A percentile compares a stretch with the other conserved stretches of the same genome.
Conservation (phyloP, 768 basidiomycete genomes). For the Mycena haematopus region DNA sequence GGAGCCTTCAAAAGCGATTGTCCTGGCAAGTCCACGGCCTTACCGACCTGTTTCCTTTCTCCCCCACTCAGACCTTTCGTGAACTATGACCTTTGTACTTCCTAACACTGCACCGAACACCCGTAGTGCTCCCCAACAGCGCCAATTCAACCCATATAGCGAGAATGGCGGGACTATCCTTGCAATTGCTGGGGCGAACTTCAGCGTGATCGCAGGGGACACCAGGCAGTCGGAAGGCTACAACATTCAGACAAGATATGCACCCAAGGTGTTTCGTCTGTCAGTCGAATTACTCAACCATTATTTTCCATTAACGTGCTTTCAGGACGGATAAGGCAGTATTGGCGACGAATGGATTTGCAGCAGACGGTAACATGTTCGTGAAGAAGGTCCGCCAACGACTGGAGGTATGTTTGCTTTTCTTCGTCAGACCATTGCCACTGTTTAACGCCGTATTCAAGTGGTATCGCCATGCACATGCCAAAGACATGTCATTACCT, state of each 20-base stretch:
- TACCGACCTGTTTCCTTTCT: conserved; percentile 1
- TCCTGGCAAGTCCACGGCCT: not conserved
- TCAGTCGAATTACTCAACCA: conserved; percentile 41
- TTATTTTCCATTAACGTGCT: not conserved
- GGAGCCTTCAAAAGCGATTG: conserved; percentile 19
- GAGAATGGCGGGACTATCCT: conserved; percentile 82
- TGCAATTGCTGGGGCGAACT: conserved; percentile 74
- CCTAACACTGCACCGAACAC: conserved; percentile 32
- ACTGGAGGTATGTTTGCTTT: conserved; percentile 73
- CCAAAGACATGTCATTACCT: conserved; percentile 94
- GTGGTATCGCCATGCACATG: conserved; percentile 98
- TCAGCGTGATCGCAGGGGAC: conserved; percentile 78
- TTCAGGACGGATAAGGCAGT: conserved; percentile 89
- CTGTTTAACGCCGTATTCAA: conserved; percentile 37
- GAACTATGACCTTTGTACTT: conserved; percentile 10
- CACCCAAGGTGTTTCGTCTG: conserved; percentile 77
- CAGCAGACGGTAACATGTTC: conserved; percentile 97
- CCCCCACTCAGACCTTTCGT: not conserved
- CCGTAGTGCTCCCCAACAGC: conserved; percentile 35
- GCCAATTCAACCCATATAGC: conserved; percentile 67
- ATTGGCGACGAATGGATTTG: conserved; percentile 95
- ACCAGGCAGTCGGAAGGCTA: conserved; percentile 80
- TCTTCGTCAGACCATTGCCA: not conserved
- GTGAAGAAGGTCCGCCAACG: conserved; percentile 96
- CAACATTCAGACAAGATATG: conserved; percentile 78